A percentile compares a stretch with the other conserved stretches of the same genome.
These are phyloP conservation scores for Dothideomycetes sp. DNA, from an alignment of 2,329 filamentous ascomycete genomes.

Conservation along the genomic window DNA sequence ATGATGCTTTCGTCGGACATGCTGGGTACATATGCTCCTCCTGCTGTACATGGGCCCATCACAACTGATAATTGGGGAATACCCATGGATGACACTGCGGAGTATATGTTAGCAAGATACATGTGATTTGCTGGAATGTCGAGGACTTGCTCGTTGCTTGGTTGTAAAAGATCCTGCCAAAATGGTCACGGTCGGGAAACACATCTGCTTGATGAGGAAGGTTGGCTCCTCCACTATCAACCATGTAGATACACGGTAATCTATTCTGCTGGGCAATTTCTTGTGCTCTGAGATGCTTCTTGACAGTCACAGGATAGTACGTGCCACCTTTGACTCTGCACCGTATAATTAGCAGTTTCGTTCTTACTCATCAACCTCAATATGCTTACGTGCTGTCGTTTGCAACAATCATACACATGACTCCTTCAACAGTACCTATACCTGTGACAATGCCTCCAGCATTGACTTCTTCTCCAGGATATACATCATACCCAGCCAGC, in stretches of 20 bases:
- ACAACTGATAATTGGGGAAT: conserved; percentile 93
- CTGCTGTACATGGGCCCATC: conserved; percentile 94
- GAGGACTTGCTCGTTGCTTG: conserved; percentile 54
- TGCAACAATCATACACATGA: conserved; percentile 84
- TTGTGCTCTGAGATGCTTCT: conserved; percentile 92
- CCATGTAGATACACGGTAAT: conserved; percentile 80
- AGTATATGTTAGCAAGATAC: too few relatives aligned
- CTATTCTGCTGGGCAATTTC: conserved; percentile 83
- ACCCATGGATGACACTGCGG: conserved; percentile 68
- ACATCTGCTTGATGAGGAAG: conserved; percentile 91
- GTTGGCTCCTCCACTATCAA: conserved; percentile 92
- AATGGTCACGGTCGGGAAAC: conserved; percentile 90
- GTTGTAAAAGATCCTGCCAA: conserved; percentile 96
- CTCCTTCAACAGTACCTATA: conserved; percentile 79
- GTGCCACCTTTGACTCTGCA: conserved; percentile 75
- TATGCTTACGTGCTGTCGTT: conserved; percentile 76
- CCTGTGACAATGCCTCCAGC: conserved; percentile 88
- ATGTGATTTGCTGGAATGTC: too few relatives aligned
- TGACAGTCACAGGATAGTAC: conserved; percentile 94
- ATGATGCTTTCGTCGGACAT: conserved; percentile 99
- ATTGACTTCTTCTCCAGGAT: conserved; percentile 76
- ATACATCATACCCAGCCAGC: conserved; percentile 78
- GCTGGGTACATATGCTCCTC: conserved; percentile 88
- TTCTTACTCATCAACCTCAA: too few relatives aligned
- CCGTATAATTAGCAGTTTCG: too few relatives aligned